Percentiles rank a stretch among this genome's conserved stretches.
Evolutionary conservation across 805 yeast genomes (phyloP).

Genomic region (Sugiyamaella valdiviana): DNA sequence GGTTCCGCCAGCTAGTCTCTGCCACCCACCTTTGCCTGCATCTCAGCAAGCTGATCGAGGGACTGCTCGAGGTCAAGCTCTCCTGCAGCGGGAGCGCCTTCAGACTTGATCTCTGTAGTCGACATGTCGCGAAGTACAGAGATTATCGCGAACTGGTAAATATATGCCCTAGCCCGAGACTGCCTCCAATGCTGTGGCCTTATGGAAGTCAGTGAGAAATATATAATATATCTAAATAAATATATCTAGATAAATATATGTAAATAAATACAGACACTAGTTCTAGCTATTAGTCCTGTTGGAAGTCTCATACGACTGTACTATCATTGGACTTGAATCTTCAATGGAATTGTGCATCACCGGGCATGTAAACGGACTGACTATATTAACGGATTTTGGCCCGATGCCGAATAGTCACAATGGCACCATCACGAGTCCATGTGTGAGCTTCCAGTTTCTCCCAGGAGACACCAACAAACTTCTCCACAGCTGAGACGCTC

Average conservation of each 20-base stretch:
- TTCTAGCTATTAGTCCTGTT: too few relatives aligned
- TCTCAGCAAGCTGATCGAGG: conserved; percentile 11
- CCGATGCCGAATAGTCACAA: conserved; percentile 5
- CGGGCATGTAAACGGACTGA: too few relatives aligned
- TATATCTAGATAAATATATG: too few relatives aligned
- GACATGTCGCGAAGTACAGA: background rate
- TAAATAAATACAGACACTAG: too few relatives aligned
- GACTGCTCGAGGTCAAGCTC: conserved; percentile 13
- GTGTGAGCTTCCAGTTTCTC: background rate
- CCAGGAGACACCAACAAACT: conserved; percentile 14
- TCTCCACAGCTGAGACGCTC: conserved; percentile 5
- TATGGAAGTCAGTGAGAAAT: too few relatives aligned
- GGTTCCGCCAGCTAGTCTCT: background rate
- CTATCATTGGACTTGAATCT: too few relatives aligned
- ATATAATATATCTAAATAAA: too few relatives aligned
- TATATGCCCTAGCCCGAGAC: background rate
- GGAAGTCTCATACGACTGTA: too few relatives aligned
- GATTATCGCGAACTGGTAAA: background rate
- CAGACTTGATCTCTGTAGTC: background rate
- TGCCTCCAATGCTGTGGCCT: too few relatives aligned
- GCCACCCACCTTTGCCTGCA: conserved; percentile 9
- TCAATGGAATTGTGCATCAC: too few relatives aligned
- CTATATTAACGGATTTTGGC: background rate
- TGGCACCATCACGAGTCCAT: conserved; percentile 12
- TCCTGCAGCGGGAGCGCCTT: background rate